These are phyloP conservation scores for Henningerozyma blattae DNA, from an alignment of 805 yeast species.

Conservation along the genomic window DNA sequence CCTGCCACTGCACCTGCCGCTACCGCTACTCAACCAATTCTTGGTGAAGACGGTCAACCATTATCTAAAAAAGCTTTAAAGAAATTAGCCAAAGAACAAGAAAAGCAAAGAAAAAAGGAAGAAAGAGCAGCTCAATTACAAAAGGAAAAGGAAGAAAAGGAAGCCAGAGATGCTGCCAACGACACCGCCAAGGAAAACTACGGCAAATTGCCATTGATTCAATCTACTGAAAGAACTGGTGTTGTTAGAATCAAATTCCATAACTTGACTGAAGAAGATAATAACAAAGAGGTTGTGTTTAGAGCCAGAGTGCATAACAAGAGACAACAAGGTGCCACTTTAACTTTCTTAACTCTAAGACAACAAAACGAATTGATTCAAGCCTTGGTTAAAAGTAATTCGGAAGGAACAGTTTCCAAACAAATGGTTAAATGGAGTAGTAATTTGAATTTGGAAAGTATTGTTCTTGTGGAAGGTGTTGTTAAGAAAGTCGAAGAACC, in stretches of 20 bases:
- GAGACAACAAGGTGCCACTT: slow-evolving; percentile 92
- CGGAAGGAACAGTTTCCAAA: slow-evolving; percentile 63
- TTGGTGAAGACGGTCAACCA: slow-evolving; percentile 81
- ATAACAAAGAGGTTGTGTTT: slow-evolving; percentile 66
- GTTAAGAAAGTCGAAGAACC: slow-evolving; percentile 78
- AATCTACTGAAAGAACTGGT: slow-evolving; percentile 61
- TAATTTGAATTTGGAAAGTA: slow-evolving; percentile 73
- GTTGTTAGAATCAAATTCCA: slow-evolving; percentile 46
- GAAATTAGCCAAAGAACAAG: slow-evolving; percentile 86
- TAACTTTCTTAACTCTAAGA: slow-evolving; percentile 83
- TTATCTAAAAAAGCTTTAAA: slow-evolving; percentile 89
- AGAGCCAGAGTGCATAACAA: slow-evolving; percentile 91
- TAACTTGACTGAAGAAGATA: slow-evolving; percentile 29
- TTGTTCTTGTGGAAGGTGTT: slow-evolving; percentile 80
- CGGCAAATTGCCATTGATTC: slow-evolving; percentile 82
- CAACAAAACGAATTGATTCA: slow-evolving; percentile 79
- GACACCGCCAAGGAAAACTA: slow-evolving; percentile 83
- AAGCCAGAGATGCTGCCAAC: slow-evolving; percentile 54
- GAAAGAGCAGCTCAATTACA: slow-evolving; percentile 85
- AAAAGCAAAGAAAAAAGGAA: slow-evolving; percentile 85
- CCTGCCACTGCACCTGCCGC: slow-evolving; percentile 3
- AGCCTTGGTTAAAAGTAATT: slow-evolving; percentile 69
- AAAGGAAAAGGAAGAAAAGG: slow-evolving; percentile 71
- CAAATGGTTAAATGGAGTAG: slow-evolving; percentile 97
- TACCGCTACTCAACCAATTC: slow-evolving; percentile 7